Evolutionary conservation across 805 yeast species (phyloP).

Genomic region (Candida morakotiae): DNA sequence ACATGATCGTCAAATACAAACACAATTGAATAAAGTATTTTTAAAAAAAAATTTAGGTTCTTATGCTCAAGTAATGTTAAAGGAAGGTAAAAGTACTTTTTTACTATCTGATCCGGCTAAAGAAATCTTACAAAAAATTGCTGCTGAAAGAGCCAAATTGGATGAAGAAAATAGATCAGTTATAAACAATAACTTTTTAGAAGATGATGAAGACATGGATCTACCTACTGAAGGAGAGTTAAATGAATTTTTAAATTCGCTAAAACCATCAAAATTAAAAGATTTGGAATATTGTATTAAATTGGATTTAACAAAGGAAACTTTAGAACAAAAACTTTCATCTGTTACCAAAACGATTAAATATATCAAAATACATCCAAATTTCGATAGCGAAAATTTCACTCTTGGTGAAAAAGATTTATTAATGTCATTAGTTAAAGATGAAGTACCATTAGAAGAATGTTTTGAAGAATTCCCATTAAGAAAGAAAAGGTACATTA

Average conservation of each 20-base stretch:
- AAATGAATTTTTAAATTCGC: not conserved
- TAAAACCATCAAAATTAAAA: not conserved
- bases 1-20: not conserved
- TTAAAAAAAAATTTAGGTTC: not conserved
- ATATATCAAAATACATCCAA: not conserved
- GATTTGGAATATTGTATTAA: conserved; percentile 4
- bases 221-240: not conserved
- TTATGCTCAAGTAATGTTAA: not conserved
- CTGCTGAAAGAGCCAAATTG: not conserved
- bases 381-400: conserved; percentile 7
- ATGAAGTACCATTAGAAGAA: conserved; percentile 11
- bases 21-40: not conserved
- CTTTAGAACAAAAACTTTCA: not conserved
- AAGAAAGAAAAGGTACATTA: conserved; percentile 18
- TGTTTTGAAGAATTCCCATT: conserved; percentile 20
- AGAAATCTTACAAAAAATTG: not conserved
- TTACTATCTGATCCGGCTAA: not conserved
- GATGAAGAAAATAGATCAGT: conserved; percentile 1
- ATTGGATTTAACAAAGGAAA: conserved; percentile 1
- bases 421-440: conserved; percentile 14
- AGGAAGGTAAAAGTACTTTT: not conserved
- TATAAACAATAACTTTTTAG: conserved; percentile 3
- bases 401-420: conserved; percentile 22
- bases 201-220: conserved; percentile 1
- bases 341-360: not conserved